Evolutionary conservation across 768 basidiomycete species (phyloP), one percentile per base, ranked within the genome.

Genomic region (Pisolithus tinctorius): DNA sequence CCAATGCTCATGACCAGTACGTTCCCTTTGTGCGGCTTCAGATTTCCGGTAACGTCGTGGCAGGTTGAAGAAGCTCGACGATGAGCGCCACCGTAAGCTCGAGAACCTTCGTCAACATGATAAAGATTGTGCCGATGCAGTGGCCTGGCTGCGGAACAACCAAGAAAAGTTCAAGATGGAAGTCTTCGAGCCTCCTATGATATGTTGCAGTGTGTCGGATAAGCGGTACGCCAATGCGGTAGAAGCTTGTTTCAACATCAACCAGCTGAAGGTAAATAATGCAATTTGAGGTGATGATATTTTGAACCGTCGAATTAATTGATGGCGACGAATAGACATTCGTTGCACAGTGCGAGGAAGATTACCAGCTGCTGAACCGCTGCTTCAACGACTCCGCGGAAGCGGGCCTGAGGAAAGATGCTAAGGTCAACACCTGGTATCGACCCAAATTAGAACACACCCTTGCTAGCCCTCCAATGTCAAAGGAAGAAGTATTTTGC

Each of bases 111-210:
- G 61, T 7, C 55, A 63, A 1, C 78, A 76, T 73, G 86, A 93
- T 58, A 61, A 50, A 0, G 81, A 85, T 42, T 78, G 79, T 36
- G 79, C 77, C 31, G 79, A 79, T 3, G 83, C 82, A 2, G 82
- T 91, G 2, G 51, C 74, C 3, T 94, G 91, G 89, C 71, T 94
- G 43, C 78, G 88, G 13, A 60, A 72, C 11, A 83, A 93, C 60
- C 74, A 71, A 44, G 57, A 77, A 54, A 69, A 70, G 51, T 93
- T 98, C 73, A 80, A 78, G 63, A 84, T 83, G 78, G 77, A 84
- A 49, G 82, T 97, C n/a, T 82, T 87, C 53, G 89, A 93, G 66
- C 95, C 96, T 14, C 82, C 93, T 0, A 72, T 83, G 58, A 74
- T 99, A 52, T 79, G 80, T 11, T 69, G 92, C 39, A 82, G 71